Base-by-base conservation (phyloP, 1,284 basidiomycete species). In the Rhizoctonia solani region DNA sequence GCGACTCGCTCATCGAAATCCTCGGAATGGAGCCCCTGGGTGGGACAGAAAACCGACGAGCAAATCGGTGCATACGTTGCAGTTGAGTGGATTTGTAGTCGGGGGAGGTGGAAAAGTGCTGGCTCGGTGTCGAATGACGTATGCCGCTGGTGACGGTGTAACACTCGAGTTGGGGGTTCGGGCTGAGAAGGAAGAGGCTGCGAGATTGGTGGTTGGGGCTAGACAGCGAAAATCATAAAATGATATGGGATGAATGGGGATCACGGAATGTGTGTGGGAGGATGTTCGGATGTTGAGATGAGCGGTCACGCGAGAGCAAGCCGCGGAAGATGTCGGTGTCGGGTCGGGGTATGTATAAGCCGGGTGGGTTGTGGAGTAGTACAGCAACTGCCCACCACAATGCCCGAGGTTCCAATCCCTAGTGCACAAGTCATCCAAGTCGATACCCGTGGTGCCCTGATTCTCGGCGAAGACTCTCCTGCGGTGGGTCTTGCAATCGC, bases 11-110 rank as follows among this genome's bases (percentile, higher is more conserved):
- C 74, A 85, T 95, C 73, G 93, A 95, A 75, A 89, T 99, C 49
- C 86, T 99, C 72, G 92, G 93, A 76, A 98, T 99, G 95, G 94
- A 98, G 76, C 85, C 97, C 2, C 81, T 99, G 25, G 97, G 96
- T 72, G 93, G 94, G 19, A 88, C 90, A 6, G 92, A 95, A 74
- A 79, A 80, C 30, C 95, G 1, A 82, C 87, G 41, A 93, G 92
- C 29, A 83, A 87, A 16, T 89, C 92, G 6, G 91, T 99, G 63
- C 97, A 99, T 79, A 98, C 95, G 42, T 84, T 99, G 71, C 94
- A 96, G 75, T 79, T 99, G 54, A 91, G 93, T 14, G 97, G 97
- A 49, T 77, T 96, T 69, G 89, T 98, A 9, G 83, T 84, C 30
- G 93, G 93, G 54, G 94, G 93, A 37, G 93, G 90, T 37, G 95